phyloP scores from a whole-genome alignment of 176 grass and related monocot genomes.

The Rhynchospora tenuis region DNA sequence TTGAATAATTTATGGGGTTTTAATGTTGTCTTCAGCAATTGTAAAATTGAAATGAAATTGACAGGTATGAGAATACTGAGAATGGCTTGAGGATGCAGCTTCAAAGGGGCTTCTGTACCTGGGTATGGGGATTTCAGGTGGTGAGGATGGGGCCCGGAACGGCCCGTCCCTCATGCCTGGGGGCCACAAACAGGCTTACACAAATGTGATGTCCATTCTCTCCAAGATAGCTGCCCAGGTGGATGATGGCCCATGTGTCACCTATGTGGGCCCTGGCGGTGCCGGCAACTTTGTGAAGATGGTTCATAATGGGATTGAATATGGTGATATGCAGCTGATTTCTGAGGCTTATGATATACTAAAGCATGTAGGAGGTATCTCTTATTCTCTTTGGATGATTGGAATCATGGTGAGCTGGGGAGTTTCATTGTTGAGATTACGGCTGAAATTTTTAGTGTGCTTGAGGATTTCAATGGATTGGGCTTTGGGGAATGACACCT shows the following conservation, averaged over 20 bases:
- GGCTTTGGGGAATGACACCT: conserved; percentile 16
- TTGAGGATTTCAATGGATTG: conserved; percentile 25
- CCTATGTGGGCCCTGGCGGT: no score
- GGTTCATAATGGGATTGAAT: no score
- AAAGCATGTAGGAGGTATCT: conserved; percentile 41
- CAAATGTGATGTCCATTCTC: no score
- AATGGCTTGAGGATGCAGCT: conserved; percentile 43
- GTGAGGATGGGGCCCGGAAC: no score
- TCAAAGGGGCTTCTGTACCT: conserved; percentile 66
- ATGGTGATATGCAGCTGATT: no score
- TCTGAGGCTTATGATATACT: no score
- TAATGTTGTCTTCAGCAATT: neutral
- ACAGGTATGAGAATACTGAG: conserved; percentile 77
- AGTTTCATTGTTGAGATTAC: conserved; percentile 83
- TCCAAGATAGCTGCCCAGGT: no score
- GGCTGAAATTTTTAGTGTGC: conserved; percentile 43
- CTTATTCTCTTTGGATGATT: conserved; percentile 52
- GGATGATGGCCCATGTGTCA: no score
- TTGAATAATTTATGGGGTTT: neutral
- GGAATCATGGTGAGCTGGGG: conserved; percentile 69
- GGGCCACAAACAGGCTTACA: no score
- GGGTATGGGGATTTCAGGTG: conserved; percentile 85
- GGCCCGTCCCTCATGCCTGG: no score
- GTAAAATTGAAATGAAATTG: neutral
- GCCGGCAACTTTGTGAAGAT: no score